phyloP scores from a whole-genome alignment of 139 green algal species.

The Picochlorum sp. region DNA sequence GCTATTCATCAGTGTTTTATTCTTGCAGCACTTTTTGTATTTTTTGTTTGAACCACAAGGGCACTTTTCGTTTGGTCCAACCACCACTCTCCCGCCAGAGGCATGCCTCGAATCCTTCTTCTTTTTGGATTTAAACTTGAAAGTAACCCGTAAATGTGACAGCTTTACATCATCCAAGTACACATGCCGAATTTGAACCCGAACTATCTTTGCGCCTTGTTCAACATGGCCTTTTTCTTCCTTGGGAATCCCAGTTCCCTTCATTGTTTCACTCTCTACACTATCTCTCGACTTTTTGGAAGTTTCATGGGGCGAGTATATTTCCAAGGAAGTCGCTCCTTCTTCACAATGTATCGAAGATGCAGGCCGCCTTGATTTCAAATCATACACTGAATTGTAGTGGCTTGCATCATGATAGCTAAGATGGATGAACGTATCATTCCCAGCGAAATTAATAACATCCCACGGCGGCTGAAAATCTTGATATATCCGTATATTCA shows the following conservation, averaged over 20 bases:
- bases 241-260: background rate
- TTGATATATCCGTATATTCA: conserved; percentile 42
- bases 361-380: background rate
- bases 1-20: background rate
- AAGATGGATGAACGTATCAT: conserved; percentile 17
- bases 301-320: background rate
- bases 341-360: too few relatives aligned
- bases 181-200: too few relatives aligned
- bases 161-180: too few relatives aligned
- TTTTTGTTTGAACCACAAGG: conserved; percentile 21
- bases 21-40: conserved; percentile 30
- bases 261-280: background rate
- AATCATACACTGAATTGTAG: conserved; percentile 49
- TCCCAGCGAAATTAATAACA: background rate
- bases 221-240: background rate
- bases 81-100: too few relatives aligned
- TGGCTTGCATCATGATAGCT: conserved; percentile 42
- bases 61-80: conserved; percentile 3
- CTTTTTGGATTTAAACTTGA: background rate
- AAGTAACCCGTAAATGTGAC: too few relatives aligned
- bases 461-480: conserved; percentile 26
- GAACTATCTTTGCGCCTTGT: background rate
- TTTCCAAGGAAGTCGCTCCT: too few relatives aligned
- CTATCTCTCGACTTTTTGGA: background rate
- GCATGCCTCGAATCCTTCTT: too few relatives aligned